Conservation (phyloP, 2,329 filamentous ascomycete genomes). For the Fusarium udum region DNA sequence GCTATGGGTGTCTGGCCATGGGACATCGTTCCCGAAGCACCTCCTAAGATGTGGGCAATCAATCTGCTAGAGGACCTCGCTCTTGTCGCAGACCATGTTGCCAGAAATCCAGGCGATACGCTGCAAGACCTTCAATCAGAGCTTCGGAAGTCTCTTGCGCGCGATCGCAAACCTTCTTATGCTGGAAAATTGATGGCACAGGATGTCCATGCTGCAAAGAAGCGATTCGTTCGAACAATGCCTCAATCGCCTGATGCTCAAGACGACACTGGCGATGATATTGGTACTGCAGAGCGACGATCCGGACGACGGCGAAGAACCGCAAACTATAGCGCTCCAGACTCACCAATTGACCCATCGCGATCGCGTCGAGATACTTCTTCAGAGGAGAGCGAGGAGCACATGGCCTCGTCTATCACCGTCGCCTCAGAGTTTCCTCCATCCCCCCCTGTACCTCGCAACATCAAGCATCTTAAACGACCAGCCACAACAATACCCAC, state of each 20-base stretch:
- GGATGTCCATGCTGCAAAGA: constrained; percentile 44
- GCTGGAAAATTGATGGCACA: constrained; percentile 44
- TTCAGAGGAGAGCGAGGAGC: constrained; percentile 39
- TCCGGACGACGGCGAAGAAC: constrained; percentile 36
- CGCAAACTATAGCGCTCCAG: constrained; percentile 33
- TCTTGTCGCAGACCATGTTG: constrained; percentile 43
- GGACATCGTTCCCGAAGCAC: constrained; percentile 44
- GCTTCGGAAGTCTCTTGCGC: constrained; percentile 42
- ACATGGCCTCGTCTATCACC: constrained; percentile 42
- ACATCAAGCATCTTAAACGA: constrained; percentile 37
- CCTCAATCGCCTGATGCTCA: constrained; percentile 38
- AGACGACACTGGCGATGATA: constrained; percentile 33
- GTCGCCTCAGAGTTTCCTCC: constrained; percentile 41
- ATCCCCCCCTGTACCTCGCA: constrained; percentile 39
- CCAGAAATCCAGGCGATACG: constrained; percentile 38
- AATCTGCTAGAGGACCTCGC: constrained; percentile 44
- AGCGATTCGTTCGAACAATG: constrained; percentile 39
- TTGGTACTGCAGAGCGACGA: constrained; percentile 31
- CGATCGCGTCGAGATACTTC: constrained; percentile 33
- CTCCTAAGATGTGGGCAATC: constrained; percentile 45
- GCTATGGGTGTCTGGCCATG: constrained; percentile 44
- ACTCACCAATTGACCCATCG: constrained; percentile 30
- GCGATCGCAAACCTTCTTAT: constrained; percentile 44
- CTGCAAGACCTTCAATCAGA: constrained; percentile 42
- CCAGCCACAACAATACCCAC: constrained; percentile 31